Base-by-base conservation (phyloP, 345 rosid genomes). In the Microcos paniculata region DNA sequence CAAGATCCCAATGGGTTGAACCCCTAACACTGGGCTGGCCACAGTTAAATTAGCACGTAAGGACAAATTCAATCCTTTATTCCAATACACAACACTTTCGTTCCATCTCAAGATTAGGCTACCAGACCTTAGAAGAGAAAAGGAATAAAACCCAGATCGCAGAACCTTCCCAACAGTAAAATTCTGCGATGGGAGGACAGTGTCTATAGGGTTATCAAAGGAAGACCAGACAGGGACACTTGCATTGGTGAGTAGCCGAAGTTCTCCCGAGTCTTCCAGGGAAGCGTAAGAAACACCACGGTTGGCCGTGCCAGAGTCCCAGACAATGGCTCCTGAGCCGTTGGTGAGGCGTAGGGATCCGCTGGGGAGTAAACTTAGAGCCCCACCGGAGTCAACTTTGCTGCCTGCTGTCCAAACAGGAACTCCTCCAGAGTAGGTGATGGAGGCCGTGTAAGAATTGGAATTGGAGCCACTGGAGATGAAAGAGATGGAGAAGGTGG, bases 41-140 rank as follows among this genome's bases (percentile, higher is more conserved):
- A 79, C 63, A 31, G 88, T 81, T 51, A 87, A 59, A 68, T 88
- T 86, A 16, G 81, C 70, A 74, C 53, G 70, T 0, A 83, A 18
- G 0, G 94, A 84, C 1, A 90, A 86, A 75, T 90, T 86, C 33
- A 90, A 81, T 19, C 87, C 89, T 53, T 76, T 77, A 18, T 81
- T 87, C 89, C 89, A 89, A 51, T 92, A 92, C 30, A 30, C 62
- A 6, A 76, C 46, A 42, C 23, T 78, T 35, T 68, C 62, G 57
- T 84, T 88, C 97, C 97, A 89, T 4, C n/a, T 77, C 52, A 90
- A 84, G 0, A 89, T 86, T 1, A 90, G 68, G 74, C 87, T 89
- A 5, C 93, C 94, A 0, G 43, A 62, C 0, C 14, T 33, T 40
- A 71, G 85, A 66, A 92, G 62, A 7, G 40, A 66, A 79, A 92